Evolutionary conservation across 179 eudicot genomes (phyloP).

Genomic region (Beta lomatogona): DNA sequence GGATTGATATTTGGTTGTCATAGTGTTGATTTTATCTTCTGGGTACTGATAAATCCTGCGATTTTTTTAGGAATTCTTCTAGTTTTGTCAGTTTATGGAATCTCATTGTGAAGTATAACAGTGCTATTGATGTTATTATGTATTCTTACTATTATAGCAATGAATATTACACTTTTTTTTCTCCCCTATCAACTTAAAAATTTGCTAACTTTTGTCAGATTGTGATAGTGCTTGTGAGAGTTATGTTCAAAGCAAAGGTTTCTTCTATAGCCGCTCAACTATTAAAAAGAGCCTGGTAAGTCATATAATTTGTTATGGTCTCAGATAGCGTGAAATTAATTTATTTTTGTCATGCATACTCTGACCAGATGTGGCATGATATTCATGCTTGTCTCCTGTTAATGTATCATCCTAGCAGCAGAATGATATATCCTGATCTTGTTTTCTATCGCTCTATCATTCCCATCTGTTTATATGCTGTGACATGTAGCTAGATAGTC

Average conservation of each 20-base stretch:
- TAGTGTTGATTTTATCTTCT: too few relatives aligned
- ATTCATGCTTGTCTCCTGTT: background rate
- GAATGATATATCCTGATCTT: background rate
- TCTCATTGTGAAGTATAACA: too few relatives aligned
- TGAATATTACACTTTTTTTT: too few relatives aligned
- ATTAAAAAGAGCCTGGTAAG: conserved; percentile 98
- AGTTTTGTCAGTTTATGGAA: too few relatives aligned
- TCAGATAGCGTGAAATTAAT: background rate
- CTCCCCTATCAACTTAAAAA: too few relatives aligned
- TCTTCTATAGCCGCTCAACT: conserved; percentile 94
- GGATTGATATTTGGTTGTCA: too few relatives aligned
- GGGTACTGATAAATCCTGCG: too few relatives aligned
- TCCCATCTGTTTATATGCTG: background rate
- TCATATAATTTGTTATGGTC: conserved; percentile 18
- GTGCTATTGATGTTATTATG: too few relatives aligned
- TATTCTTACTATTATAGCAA: too few relatives aligned
- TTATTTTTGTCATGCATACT: conserved; percentile 1
- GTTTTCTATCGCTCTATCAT: background rate
- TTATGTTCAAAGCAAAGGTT: conserved; percentile 81
- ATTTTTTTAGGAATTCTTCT: too few relatives aligned
- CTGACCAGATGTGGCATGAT: background rate
- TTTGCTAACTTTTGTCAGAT: too few relatives aligned
- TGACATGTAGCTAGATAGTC: background rate
- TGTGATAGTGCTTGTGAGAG: conserved; percentile 40
- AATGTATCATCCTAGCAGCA: background rate